Evolutionary conservation across 169 alveolate species (phyloP).

Genomic region (Plasmodium vivax): DNA sequence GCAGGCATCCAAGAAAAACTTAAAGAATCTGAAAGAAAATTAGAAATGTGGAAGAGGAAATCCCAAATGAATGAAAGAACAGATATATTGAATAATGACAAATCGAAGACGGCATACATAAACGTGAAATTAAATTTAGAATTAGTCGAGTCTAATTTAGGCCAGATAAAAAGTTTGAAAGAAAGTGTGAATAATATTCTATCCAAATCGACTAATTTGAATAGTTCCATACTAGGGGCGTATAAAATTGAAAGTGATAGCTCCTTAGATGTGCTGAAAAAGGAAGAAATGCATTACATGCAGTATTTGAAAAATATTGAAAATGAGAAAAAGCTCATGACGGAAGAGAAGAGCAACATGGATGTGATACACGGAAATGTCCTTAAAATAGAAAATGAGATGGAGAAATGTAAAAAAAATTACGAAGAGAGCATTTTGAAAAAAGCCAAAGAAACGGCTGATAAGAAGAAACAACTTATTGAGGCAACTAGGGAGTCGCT

Average conservation of each 20-base stretch:
- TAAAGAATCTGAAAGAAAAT: background rate
- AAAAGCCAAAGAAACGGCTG: background rate
- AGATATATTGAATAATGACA: conserved; percentile 5
- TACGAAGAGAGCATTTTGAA: conserved; percentile 26
- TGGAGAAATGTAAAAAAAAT: background rate
- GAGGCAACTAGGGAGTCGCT: conserved; percentile 20
- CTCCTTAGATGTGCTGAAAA: conserved; percentile 7
- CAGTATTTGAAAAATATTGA: conserved; percentile 11
- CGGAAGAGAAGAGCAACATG: background rate
- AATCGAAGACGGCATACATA: conserved; percentile 9
- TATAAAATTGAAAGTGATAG: background rate
- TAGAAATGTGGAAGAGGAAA: background rate
- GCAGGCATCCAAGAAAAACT: background rate
- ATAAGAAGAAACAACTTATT: background rate
- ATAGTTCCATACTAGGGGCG: background rate
- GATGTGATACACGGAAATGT: background rate
- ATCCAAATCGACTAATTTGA: background rate
- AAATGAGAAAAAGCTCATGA: background rate
- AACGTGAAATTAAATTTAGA: background rate
- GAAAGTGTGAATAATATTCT: background rate
- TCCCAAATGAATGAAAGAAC: background rate
- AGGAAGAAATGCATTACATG: background rate
- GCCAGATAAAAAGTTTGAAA: background rate
- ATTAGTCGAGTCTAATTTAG: background rate
- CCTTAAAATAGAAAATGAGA: conserved; percentile 12